These are phyloP conservation scores for Malassezia sp. DNA, from an alignment of 1,284 basidiomycete species.

Conservation along the genomic window DNA sequence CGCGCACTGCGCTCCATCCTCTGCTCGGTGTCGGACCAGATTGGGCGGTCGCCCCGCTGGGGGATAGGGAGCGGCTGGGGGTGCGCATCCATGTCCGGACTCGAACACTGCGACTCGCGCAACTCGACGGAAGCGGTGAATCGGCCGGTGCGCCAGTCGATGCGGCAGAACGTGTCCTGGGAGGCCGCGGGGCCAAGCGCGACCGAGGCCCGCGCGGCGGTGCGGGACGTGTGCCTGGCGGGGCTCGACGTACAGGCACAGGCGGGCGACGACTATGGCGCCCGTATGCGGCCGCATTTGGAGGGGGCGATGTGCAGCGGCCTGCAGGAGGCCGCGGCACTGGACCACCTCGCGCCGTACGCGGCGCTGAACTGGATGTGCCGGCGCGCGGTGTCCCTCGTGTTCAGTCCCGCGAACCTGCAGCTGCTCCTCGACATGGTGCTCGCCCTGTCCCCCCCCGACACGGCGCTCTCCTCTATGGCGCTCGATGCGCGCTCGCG, in stretches of 20 bases:
- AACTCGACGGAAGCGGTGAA: background rate
- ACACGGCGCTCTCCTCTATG: background rate
- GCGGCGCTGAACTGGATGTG: constrained; percentile 2
- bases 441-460: background rate
- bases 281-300: too few species aligned
- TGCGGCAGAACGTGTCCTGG: background rate
- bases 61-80: constrained; percentile 34
- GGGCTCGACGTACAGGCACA: too few species aligned
- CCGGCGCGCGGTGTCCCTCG: background rate
- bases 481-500: constrained; percentile 22
- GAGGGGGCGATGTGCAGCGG: background rate
- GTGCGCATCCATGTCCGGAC: background rate
- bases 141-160: background rate
- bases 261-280: too few species aligned
- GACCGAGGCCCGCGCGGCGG: background rate
- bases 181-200: constrained; percentile 1
- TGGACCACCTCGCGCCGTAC: background rate
- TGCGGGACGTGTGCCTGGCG: background rate
- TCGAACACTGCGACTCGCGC: background rate
- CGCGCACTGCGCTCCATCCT: constrained; percentile 31
- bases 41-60: constrained; percentile 31
- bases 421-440: constrained; percentile 4
- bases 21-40: constrained; percentile 30
- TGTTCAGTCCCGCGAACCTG: background rate
- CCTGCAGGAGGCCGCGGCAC: constrained; percentile 2